A percentile compares a stretch with the other conserved stretches of the same genome.
Conservation (phyloP, 352 stramenopile species). For the Phytopythium vexans region DNA sequence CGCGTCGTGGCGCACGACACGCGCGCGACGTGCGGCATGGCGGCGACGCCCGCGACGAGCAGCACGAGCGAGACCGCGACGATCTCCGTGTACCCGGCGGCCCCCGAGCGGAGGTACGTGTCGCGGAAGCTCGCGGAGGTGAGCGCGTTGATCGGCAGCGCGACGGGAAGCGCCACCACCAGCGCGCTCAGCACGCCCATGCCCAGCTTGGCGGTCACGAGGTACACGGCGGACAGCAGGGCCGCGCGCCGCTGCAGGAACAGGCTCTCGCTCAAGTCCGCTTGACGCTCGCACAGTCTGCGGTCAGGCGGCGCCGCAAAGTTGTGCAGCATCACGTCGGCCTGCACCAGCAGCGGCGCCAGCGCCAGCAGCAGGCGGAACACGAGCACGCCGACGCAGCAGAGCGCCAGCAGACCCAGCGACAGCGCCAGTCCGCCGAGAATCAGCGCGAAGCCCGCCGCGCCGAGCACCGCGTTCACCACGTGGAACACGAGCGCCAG, state of each 20-base stretch:
- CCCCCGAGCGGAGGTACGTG: slow-evolving; percentile 24
- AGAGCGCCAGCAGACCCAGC: slow-evolving; percentile 54
- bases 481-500: slow-evolving; percentile 44
- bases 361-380: slow-evolving; percentile 64
- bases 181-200: slow-evolving; percentile 31
- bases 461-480: slow-evolving; percentile 56
- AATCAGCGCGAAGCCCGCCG: slow-evolving; percentile 45
- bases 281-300: slow-evolving; percentile 26
- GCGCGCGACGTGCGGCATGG: slow-evolving; percentile 47
- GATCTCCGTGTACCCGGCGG: slow-evolving; percentile 20
- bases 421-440: slow-evolving; percentile 46
- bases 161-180: slow-evolving; percentile 32
- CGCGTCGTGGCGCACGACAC: slow-evolving; percentile 45
- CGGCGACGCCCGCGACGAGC: slow-evolving; percentile 27
- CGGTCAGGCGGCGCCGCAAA: slow-evolving; percentile 39
- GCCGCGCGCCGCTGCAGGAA: slow-evolving; percentile 20
- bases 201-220: slow-evolving; percentile 36
- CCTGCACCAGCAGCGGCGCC: slow-evolving; percentile 37
- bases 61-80: slow-evolving; percentile 18
- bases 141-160: slow-evolving; percentile 39
- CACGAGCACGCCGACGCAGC: slow-evolving; percentile 55
- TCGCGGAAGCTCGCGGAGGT: slow-evolving; percentile 23
- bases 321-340: slow-evolving; percentile 67
- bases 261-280: slow-evolving; percentile 20
- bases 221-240: slow-evolving; percentile 40